A percentile compares a stretch with the other conserved stretches of the same genome.
phyloP scores from a whole-genome alignment of 306 rosid genomes.

The Dalbergia oliveri region DNA sequence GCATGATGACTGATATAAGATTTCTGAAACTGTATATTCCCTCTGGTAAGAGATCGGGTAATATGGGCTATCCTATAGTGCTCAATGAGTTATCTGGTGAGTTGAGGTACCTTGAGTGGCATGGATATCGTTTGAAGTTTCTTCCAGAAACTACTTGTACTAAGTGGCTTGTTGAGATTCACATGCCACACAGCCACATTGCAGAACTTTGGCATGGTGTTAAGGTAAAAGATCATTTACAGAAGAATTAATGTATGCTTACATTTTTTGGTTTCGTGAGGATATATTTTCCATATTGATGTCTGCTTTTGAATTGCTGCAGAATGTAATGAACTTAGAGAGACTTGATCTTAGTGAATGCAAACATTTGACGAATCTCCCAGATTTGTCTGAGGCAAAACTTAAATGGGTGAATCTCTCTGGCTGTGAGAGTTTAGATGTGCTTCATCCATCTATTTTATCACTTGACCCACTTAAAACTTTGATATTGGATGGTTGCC shows the following conservation, averaged over 20 bases:
- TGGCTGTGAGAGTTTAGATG: neutral
- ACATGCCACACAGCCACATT: neutral
- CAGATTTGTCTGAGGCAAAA: neutral
- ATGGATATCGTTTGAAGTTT: neutral
- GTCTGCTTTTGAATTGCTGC: neutral
- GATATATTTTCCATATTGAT: neutral
- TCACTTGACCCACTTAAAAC: neutral
- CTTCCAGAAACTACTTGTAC: neutral
- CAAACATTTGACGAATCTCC: neutral
- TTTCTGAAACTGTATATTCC: neutral
- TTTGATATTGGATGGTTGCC: neutral
- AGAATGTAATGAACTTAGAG: constrained; percentile 12
- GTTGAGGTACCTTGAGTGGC: constrained; percentile 30
- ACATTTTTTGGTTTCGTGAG: too few species aligned
- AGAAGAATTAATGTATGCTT: too few species aligned
- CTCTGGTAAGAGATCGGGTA: neutral
- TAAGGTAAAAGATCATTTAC: constrained; percentile 1
- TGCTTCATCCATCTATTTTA: constrained; percentile 6
- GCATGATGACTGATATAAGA: constrained; percentile 8
- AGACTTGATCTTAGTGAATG: neutral
- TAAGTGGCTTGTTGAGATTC: constrained; percentile 17
- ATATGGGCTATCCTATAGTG: neutral
- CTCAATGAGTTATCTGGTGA: neutral
- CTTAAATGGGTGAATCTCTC: constrained; percentile 7
- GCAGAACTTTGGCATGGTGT: constrained; percentile 17